Conservation (phyloP, 1,284 basidiomycete species). For the Cutaneotrichosporon cyanovorans region DNA sequence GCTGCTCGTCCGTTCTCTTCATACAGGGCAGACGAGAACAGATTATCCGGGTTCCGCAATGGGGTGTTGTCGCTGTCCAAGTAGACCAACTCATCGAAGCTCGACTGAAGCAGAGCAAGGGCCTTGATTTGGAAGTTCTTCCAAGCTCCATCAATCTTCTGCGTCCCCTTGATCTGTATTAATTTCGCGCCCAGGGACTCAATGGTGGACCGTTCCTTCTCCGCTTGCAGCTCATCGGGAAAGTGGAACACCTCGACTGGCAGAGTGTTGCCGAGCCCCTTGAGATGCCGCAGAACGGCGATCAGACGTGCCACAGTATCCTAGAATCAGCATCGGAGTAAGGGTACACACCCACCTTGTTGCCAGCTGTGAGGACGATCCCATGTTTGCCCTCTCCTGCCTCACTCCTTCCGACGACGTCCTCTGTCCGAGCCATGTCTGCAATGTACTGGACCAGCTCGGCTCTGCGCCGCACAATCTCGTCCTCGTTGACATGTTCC, state of each 20-base stretch:
- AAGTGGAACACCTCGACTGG: constrained; percentile 49
- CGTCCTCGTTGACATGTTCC: constrained; percentile 25
- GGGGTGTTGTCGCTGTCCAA: constrained; percentile 48
- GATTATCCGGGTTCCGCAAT: constrained; percentile 42
- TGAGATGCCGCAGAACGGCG: constrained; percentile 41
- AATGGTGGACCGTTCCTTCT: constrained; percentile 30
- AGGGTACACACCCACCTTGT: constrained; percentile 9
- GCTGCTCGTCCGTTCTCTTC: constrained; percentile 41
- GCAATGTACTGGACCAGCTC: constrained; percentile 40
- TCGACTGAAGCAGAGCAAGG: constrained; percentile 45
- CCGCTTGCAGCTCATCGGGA: constrained; percentile 41
- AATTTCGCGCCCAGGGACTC: constrained; percentile 40
- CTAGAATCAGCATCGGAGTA: constrained; percentile 3
- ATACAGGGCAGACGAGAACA: constrained; percentile 45
- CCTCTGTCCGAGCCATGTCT: constrained; percentile 18
- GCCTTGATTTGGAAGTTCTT: constrained; percentile 46
- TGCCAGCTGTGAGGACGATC: constrained; percentile 4
- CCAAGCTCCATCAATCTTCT: constrained; percentile 15
- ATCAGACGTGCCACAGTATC: constrained; percentile 46
- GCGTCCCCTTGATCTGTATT: constrained; percentile 12
- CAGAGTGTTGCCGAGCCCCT: constrained; percentile 34
- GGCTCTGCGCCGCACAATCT: constrained; percentile 33
- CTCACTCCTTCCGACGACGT: constrained; percentile 19
- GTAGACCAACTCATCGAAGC: constrained; percentile 48
- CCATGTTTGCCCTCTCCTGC: constrained; percentile 19